These are phyloP conservation scores for Moesziomyces sp. DNA, from an alignment of 1,284 basidiomycete genomes.

Conservation along the genomic window DNA sequence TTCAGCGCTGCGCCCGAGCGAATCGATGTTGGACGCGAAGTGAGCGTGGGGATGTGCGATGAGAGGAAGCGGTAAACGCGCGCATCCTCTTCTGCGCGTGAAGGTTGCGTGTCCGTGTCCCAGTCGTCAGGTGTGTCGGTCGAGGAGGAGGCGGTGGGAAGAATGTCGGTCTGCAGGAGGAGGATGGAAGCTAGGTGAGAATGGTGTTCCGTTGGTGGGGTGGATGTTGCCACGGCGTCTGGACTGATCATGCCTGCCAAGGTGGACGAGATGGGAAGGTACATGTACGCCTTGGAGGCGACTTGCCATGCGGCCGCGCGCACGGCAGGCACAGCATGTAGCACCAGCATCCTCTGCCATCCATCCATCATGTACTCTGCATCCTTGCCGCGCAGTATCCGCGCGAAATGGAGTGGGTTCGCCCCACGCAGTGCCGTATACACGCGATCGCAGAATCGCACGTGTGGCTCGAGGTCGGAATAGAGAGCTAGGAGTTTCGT, in stretches of 20 bases:
- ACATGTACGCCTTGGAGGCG: conserved; percentile 30
- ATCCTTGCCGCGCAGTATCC: conserved; percentile 1
- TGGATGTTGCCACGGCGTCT: too few relatives aligned
- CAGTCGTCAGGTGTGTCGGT: neutral
- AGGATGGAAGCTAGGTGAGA: neutral
- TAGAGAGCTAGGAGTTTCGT: neutral
- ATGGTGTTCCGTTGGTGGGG: neutral
- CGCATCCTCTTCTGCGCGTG: neutral
- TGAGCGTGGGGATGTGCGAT: conserved; percentile 4
- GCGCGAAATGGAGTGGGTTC: conserved; percentile 13
- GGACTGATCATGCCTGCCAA: conserved; percentile 1
- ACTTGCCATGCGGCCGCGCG: conserved; percentile 26
- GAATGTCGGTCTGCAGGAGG: neutral
- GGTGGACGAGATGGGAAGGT: conserved; percentile 18
- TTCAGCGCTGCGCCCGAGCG: conserved; percentile 20
- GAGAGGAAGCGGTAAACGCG: conserved; percentile 17
- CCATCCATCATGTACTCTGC: conserved; percentile 11
- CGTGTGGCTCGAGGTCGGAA: neutral
- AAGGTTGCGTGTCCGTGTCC: neutral
- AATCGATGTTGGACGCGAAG: conserved; percentile 8
- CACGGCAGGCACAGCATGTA: conserved; percentile 15
- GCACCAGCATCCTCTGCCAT: conserved; percentile 29
- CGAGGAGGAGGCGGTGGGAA: neutral
- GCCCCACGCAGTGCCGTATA: conserved; percentile 14
- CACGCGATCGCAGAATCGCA: conserved; percentile 17